Evolutionary conservation across 2,329 filamentous ascomycete genomes (phyloP).

Genomic region (Lanzia echinophila): DNA sequence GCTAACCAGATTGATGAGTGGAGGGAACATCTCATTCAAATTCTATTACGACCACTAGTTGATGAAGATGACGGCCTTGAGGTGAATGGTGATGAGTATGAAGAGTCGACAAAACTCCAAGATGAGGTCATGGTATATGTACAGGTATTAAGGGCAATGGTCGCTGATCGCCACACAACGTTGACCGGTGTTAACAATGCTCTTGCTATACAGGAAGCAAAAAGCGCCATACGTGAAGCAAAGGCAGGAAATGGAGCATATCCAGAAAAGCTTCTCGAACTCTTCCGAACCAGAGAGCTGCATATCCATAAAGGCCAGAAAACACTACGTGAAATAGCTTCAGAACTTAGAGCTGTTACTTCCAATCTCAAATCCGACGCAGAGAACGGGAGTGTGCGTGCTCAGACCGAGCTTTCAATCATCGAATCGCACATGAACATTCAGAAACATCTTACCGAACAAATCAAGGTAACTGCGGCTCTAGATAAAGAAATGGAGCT

Average conservation of each 20-base stretch:
- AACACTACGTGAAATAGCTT: constrained; percentile 65
- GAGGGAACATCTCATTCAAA: constrained; percentile 64
- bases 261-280: constrained; percentile 52
- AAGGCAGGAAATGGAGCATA: constrained; percentile 60
- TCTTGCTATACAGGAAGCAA: constrained; percentile 66
- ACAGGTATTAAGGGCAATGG: constrained; percentile 64
- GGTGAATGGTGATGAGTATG: constrained; percentile 82
- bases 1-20: constrained; percentile 64
- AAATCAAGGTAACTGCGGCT: constrained; percentile 41
- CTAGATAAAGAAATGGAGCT: constrained; percentile 67
- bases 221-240: constrained; percentile 50
- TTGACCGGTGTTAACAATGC: constrained; percentile 72
- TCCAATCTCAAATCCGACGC: constrained; percentile 53
- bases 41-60: constrained; percentile 68
- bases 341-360: constrained; percentile 59
- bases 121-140: constrained; percentile 87
- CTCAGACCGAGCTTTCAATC: constrained; percentile 57
- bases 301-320: constrained; percentile 47
- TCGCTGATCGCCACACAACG: constrained; percentile 72
- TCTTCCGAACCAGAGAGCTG: constrained; percentile 42
- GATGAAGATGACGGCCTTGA: constrained; percentile 76
- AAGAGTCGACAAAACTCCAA: constrained; percentile 78
- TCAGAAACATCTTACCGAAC: constrained; percentile 45
- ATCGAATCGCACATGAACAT: constrained; percentile 55
- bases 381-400: constrained; percentile 46